These are phyloP conservation scores for Zalaria sp. DNA, from an alignment of 2,329 filamentous ascomycete genomes.

Conservation along the genomic window DNA sequence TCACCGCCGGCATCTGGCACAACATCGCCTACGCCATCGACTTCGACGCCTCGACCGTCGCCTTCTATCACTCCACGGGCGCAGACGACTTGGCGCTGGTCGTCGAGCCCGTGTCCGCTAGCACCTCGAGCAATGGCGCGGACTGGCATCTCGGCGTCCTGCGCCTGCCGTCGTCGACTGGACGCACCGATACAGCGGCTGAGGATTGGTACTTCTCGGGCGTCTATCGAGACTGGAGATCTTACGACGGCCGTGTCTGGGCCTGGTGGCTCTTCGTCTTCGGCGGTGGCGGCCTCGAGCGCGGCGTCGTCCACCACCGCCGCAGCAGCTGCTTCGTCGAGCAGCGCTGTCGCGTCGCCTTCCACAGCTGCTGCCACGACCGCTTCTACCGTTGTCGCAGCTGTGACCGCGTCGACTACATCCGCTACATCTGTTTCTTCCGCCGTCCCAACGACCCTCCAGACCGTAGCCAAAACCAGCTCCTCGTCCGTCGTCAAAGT, in stretches of 20 bases:
- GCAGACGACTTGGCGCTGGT: slow-evolving; percentile 41
- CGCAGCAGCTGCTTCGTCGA: background rate
- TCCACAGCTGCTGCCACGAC: background rate
- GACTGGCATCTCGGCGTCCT: slow-evolving; percentile 63
- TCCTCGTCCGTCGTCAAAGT: background rate
- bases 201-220: slow-evolving; percentile 63
- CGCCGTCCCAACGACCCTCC: background rate
- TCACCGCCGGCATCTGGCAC: slow-evolving; percentile 54
- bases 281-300: background rate
- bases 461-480: slow-evolving; percentile 1
- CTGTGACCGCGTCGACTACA: background rate
- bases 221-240: slow-evolving; percentile 51
- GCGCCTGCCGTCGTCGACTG: slow-evolving; percentile 42
- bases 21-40: slow-evolving; percentile 64
- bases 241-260: slow-evolving; percentile 14
- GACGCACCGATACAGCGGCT: slow-evolving; percentile 33
- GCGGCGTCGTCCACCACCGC: slow-evolving; percentile 1
- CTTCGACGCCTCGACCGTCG: slow-evolving; percentile 47
- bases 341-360: background rate
- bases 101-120: slow-evolving; percentile 45
- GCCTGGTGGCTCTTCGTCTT: slow-evolving; percentile 4
- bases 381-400: background rate
- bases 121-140: slow-evolving; percentile 48
- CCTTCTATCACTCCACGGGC: slow-evolving; percentile 57
- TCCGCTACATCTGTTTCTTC: background rate